Evolutionary conservation across 805 yeast species (phyloP), one percentile per base, ranked within the genome.

Genomic region (Nakazawaea ishiwadae): DNA sequence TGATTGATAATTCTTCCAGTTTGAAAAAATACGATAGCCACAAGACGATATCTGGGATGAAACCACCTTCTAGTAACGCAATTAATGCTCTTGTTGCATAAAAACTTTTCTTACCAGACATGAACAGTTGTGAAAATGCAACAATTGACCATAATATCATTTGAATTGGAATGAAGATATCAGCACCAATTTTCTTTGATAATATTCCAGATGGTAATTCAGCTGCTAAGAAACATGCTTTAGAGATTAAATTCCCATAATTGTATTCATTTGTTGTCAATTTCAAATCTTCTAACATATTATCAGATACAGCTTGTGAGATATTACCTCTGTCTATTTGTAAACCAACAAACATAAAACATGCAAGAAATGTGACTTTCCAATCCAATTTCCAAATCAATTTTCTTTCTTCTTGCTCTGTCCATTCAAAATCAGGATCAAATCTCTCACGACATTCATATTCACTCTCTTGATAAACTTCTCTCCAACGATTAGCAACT

Each of bases 181-280:
- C 84, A 4, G 82, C 77, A 12, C 85, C 85, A 29, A 78, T 42
- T 38, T 63, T 65, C 55, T 79, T 79, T 17, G 81, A 73, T 23
- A 79, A 63, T 46, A 79, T 59, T 49, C 79, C 83, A 2, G 83
- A 76, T 0, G 85, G 84, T 11, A 79, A 53, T 50, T 79, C 84
- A 2, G 80, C 70, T 14, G 59, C 52, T 39, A 77, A 56, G 50
- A 79, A 79, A 33, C 70, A 63, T 7, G 72, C 64, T 42, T 66
- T 55, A 48, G 68, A 68, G 28, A 79, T 57, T 40, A 47, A 47
- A 35, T 63, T 68, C 9, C 82, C 84, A 39, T 65, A 50, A 53
- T 79, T 80, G 52, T 69, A 77, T 45, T 79, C 77, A 48, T 72
- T 63, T 12, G 81, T 75, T 15, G 68, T 66, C 48, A 78, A 46